phyloP scores from a whole-genome alignment of 2,329 filamentous ascomycete genomes.

The Amphichorda felina region DNA sequence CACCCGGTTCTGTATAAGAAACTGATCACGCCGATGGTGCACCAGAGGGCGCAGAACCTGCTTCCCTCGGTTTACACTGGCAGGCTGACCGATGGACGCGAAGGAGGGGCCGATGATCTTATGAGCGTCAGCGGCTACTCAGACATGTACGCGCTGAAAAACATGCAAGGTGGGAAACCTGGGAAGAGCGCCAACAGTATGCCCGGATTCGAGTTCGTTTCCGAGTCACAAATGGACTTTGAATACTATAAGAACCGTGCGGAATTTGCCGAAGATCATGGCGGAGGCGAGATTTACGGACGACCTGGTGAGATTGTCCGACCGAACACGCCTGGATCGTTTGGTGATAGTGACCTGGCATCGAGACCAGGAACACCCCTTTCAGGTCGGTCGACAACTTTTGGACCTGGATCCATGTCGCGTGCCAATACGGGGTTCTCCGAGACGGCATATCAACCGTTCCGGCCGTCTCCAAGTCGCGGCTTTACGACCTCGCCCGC shows the following conservation, averaged over 20 bases:
- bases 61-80: constrained; percentile 80
- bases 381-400: constrained; percentile 19
- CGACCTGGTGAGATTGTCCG: constrained; percentile 45
- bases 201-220: constrained; percentile 81
- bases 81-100: constrained; percentile 56
- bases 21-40: constrained; percentile 90
- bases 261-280: constrained; percentile 79
- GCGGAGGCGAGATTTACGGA: constrained; percentile 62
- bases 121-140: constrained; percentile 61
- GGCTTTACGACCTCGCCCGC: constrained; percentile 13
- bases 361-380: constrained; percentile 40
- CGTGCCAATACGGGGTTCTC: constrained; percentile 5
- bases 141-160: constrained; percentile 68
- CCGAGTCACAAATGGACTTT: constrained; percentile 78
- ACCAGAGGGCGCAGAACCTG: constrained; percentile 77
- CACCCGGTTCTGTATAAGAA: constrained; percentile 85
- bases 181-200: constrained; percentile 32
- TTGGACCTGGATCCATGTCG: constrained; percentile 10
- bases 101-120: constrained; percentile 42
- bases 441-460: constrained; percentile 16
- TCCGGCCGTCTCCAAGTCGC: constrained; percentile 7
- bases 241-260: constrained; percentile 82
- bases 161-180: constrained; percentile 51
- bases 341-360: constrained; percentile 27
- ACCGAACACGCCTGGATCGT: constrained; percentile 48